Base-by-base conservation (phyloP, 2,329 filamentous ascomycete genomes). In the Alternaria burnsii region DNA sequence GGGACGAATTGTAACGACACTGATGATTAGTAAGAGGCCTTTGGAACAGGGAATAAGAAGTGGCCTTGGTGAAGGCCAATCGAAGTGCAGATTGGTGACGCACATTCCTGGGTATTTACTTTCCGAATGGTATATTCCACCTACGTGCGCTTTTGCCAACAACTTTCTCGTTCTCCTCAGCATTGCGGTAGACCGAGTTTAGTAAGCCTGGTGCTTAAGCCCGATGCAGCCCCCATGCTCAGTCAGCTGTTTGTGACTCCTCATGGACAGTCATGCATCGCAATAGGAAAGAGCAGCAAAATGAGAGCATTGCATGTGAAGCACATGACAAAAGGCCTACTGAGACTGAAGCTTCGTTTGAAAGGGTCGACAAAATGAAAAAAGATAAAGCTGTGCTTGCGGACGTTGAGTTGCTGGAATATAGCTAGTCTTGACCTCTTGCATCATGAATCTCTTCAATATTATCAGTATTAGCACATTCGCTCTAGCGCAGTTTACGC, bases 1-100 rank as follows among this genome's bases (percentile, higher is more conserved):
- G 54, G 20, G 68, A 71, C 28, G 68, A 71, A 41, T 61, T 70
- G 55, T 70, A 52, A 52, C 18, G 18, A 30, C 3, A 30, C 16
- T 2, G 24, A 3, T 11, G 14, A 50, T 38, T n/a, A 26, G 9
- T 12, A 26, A 38, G 20, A 36, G 12, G n/a, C 1, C 2, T 26
- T n/a, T 18, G 20, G 20, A 16, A 24, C 24, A 8, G 20, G 7
- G 32, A 14, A 12, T 30, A 38, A 36, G 20, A 36, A 12, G 10
- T 24, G 20, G 14, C 14, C 20, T 2, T 10, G 4, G 22, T 5
- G 5, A 12, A 24, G 20, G 20, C 5, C 20, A 42, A 42, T 24
- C 5, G 16, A 24, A 24, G 12, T 7, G 18, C 20, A 16, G 8
- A 12, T 20, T 20, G 3, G 8, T 5, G 40, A 42, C 7, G 1